Conservation (phyloP, 805 yeast species). For the Candida pseudofarinosa region DNA sequence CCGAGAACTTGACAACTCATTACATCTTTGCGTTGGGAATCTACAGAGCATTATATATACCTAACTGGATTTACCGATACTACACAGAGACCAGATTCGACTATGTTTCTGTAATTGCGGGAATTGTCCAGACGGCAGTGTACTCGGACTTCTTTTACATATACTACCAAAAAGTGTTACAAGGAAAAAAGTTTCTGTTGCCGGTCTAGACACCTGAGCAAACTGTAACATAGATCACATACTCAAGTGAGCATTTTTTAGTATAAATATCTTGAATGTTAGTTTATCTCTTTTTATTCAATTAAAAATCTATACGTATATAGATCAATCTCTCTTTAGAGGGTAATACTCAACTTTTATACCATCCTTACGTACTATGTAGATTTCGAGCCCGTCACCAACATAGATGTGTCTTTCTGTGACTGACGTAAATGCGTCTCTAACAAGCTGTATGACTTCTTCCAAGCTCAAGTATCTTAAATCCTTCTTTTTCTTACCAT, state of each 20-base stretch:
- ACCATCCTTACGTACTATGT: constrained; percentile 91
- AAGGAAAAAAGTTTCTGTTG: constrained; percentile 71
- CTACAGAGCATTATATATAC: constrained; percentile 85
- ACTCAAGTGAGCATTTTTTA: too few species aligned
- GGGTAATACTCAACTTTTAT: constrained; percentile 79
- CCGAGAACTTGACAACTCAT: constrained; percentile 83
- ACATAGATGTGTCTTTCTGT: constrained; percentile 98
- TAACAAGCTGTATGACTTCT: constrained; percentile 82
- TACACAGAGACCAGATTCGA: constrained; percentile 61
- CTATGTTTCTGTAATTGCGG: constrained; percentile 69
- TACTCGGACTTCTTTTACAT: constrained; percentile 96
- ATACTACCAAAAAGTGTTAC: constrained; percentile 74
- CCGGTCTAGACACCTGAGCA: constrained; percentile 42
- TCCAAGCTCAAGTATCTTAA: constrained; percentile 67
- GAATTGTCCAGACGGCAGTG: constrained; percentile 77
- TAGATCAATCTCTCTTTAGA: constrained; percentile 72
- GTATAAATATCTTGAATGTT: background rate
- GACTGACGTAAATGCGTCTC: constrained; percentile 93
- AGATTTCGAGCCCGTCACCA: constrained; percentile 92
- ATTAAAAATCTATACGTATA: constrained; percentile 1
- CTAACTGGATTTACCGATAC: constrained; percentile 93
- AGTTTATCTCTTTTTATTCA: background rate
- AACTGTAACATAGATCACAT: too few species aligned
- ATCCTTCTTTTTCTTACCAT: constrained; percentile 61
- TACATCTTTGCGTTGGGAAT: constrained; percentile 91